These are phyloP conservation scores for Saccharomycopsis hybrid DNA, from an alignment of 1,139 yeast genomes.

Conservation along the genomic window DNA sequence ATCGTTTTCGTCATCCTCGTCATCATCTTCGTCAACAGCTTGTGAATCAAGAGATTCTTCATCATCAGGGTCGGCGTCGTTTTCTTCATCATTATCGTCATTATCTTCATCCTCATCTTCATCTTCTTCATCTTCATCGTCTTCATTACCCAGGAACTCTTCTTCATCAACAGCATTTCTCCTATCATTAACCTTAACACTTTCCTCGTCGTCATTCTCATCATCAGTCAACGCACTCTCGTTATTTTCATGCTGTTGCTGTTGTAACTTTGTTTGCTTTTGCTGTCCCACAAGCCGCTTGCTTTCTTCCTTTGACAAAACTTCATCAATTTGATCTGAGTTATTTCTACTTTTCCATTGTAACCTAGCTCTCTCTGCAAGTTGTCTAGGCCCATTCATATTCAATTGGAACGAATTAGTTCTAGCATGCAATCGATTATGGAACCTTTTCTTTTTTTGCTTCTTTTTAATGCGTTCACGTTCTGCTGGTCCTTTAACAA, in stretches of 20 bases:
- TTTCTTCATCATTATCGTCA: slow-evolving; percentile 23
- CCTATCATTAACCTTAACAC: no score
- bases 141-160: slow-evolving; percentile 13
- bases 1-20: no score
- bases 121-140: no score
- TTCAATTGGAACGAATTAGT: slow-evolving; percentile 7
- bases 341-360: slow-evolving; percentile 1
- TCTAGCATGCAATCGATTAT: no score
- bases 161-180: no score
- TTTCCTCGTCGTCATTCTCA: slow-evolving; percentile 22
- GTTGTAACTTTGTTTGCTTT: no score
- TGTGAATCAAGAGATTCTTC: slow-evolving; percentile 9
- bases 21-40: no score
- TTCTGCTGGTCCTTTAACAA: slow-evolving; percentile 75
- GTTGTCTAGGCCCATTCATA: no score
- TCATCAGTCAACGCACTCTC: slow-evolving; percentile 23
- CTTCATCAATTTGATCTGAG: background rate
- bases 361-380: no score
- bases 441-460: slow-evolving; percentile 17
- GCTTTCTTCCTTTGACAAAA: background rate
- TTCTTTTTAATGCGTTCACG: slow-evolving; percentile 36
- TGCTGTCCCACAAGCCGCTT: background rate
- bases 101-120: slow-evolving; percentile 20
- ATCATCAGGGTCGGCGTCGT: slow-evolving; percentile 24
- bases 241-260: no score